Percentiles rank a stretch among this genome's conserved stretches.
These are phyloP conservation scores for Globisporangium nodosum DNA, from an alignment of 352 stramenopile species.

Conservation along the genomic window DNA sequence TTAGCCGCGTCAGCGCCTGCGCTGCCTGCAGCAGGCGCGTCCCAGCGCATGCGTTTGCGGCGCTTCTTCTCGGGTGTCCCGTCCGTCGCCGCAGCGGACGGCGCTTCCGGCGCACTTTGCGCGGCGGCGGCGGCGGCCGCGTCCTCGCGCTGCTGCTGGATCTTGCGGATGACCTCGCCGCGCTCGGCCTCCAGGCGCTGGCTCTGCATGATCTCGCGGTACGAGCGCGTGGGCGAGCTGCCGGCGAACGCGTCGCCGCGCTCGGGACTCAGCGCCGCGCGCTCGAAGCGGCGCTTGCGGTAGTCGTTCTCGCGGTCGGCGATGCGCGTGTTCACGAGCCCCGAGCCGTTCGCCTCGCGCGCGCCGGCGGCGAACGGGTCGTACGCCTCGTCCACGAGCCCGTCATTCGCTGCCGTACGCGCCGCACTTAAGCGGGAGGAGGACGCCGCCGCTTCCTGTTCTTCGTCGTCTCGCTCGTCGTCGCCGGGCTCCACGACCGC, in stretches of 20 bases:
- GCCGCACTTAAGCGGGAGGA: not conserved
- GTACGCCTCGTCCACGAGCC: slow-evolving; percentile 76
- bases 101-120: slow-evolving; percentile 8
- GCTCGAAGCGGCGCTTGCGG: slow-evolving; percentile 86
- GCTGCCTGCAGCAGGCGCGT: slow-evolving; percentile 43
- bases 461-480: slow-evolving; percentile 12
- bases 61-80: slow-evolving; percentile 47
- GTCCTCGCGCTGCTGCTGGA: slow-evolving; percentile 79
- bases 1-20: slow-evolving; percentile 28
- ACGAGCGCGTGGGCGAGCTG: slow-evolving; percentile 71
- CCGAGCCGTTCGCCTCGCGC: slow-evolving; percentile 80
- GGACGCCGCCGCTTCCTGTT: slow-evolving; percentile 13
- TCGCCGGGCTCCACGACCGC: slow-evolving; percentile 48
- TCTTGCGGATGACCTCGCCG: slow-evolving; percentile 82
- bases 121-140: slow-evolving; percentile 36
- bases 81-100: slow-evolving; percentile 9
- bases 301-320: slow-evolving; percentile 92
- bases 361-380: slow-evolving; percentile 84
- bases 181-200: slow-evolving; percentile 86
- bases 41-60: slow-evolving; percentile 81
- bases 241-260: slow-evolving; percentile 88
- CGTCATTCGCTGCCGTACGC: slow-evolving; percentile 7
- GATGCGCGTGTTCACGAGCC: slow-evolving; percentile 93
- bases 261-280: slow-evolving; percentile 79
- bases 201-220: slow-evolving; percentile 90